phyloP scores from a whole-genome alignment of 148 eudicot species.

The Camellia sinensis region DNA sequence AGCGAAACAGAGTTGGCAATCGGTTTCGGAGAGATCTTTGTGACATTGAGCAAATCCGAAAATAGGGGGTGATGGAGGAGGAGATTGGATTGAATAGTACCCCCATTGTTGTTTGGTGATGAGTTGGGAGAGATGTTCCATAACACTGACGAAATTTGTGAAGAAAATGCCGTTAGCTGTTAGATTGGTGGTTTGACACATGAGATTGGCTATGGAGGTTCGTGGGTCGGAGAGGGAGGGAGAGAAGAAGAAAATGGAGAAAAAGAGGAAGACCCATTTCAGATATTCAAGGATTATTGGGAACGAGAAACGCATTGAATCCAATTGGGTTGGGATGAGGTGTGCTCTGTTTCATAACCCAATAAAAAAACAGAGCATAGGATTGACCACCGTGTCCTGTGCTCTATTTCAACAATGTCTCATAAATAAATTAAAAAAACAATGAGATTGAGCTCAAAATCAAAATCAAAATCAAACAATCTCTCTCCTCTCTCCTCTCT shows the following conservation, averaged over 20 bases:
- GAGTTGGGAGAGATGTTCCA: slow-evolving; percentile 2
- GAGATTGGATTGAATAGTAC: background rate
- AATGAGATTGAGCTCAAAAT: background rate
- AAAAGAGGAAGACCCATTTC: background rate
- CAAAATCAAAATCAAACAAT: too few relatives aligned
- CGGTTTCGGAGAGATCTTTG: background rate
- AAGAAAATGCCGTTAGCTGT: background rate
- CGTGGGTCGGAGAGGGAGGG: slow-evolving; percentile 19
- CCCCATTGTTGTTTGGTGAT: slow-evolving; percentile 1
- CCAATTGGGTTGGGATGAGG: background rate
- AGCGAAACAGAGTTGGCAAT: slow-evolving; percentile 7
- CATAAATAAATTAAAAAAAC: background rate
- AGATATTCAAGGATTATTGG: background rate
- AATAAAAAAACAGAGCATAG: background rate
- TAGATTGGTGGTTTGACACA: background rate
- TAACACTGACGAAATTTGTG: slow-evolving; percentile 6
- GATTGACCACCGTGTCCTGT: background rate
- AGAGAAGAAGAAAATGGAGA: background rate
- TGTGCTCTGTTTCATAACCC: slow-evolving; percentile 10
- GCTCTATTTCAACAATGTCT: background rate
- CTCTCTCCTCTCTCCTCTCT: background rate
- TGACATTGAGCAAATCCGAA: slow-evolving; percentile 11
- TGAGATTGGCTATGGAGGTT: background rate
- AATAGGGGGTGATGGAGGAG: background rate
- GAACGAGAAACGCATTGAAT: slow-evolving; percentile 8